These are phyloP conservation scores for Lentinula raphanica DNA, from an alignment of 768 basidiomycete species.

Conservation along the genomic window DNA sequence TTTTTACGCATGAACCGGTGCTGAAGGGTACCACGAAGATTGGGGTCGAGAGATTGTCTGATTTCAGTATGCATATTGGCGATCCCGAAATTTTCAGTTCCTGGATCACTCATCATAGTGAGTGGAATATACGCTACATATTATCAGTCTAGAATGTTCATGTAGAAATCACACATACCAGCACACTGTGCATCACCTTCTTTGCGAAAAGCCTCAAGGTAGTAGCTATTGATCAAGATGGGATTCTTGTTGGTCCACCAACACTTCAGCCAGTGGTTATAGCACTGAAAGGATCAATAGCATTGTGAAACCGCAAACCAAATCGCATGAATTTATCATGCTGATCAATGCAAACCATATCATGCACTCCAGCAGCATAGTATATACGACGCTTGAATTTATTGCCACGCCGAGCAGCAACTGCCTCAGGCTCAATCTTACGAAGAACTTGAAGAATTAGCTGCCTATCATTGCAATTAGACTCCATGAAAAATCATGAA, in stretches of 20 bases:
- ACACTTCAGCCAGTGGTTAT: slow-evolving; percentile 17
- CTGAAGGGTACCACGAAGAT: slow-evolving; percentile 18
- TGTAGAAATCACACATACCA: neutral
- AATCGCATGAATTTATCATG: slow-evolving; percentile 25
- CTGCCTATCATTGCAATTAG: too few relatives aligned
- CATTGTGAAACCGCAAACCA: slow-evolving; percentile 20
- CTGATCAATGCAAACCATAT: slow-evolving; percentile 21
- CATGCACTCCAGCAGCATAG: slow-evolving; percentile 22
- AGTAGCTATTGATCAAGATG: slow-evolving; percentile 16
- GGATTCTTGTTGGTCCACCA: slow-evolving; percentile 23
- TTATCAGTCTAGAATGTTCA: too few relatives aligned
- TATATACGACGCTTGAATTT: slow-evolving; percentile 13
- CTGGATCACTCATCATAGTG: slow-evolving; percentile 25
- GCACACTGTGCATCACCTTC: slow-evolving; percentile 5
- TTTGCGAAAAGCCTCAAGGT: slow-evolving; percentile 13
- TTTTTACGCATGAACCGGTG: slow-evolving; percentile 21
- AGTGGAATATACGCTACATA: slow-evolving; percentile 15
- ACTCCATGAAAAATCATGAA: too few relatives aligned
- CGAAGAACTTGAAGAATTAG: neutral
- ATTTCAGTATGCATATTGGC: slow-evolving; percentile 27
- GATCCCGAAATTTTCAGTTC: slow-evolving; percentile 24
- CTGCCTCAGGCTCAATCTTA: slow-evolving; percentile 6
- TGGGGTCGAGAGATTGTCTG: slow-evolving; percentile 21
- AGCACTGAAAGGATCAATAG: slow-evolving; percentile 15
- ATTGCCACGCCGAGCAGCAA: neutral